These are phyloP conservation scores for Tulasnella sp. DNA, from an alignment of 768 basidiomycete species.

Conservation along the genomic window DNA sequence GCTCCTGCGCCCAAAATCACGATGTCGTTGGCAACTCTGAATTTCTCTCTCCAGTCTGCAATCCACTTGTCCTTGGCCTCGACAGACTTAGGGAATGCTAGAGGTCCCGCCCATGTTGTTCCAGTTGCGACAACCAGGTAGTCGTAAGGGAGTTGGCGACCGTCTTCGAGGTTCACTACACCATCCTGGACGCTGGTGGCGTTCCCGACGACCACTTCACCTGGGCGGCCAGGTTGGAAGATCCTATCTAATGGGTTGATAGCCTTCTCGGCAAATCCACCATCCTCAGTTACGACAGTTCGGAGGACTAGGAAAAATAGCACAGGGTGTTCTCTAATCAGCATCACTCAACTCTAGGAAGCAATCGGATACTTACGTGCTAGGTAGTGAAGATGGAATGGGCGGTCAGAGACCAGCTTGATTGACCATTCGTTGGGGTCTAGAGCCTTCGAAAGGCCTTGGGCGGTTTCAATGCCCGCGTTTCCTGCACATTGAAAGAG, in stretches of 20 bases:
- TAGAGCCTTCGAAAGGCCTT: slow-evolving; percentile 51
- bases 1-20: slow-evolving; percentile 34
- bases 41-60: slow-evolving; percentile 27
- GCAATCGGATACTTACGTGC: slow-evolving; percentile 34
- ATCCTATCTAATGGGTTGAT: slow-evolving; percentile 45
- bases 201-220: slow-evolving; percentile 40
- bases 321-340: background rate
- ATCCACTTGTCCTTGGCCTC: slow-evolving; percentile 21
- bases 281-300: slow-evolving; percentile 48
- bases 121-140: slow-evolving; percentile 34
- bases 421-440: slow-evolving; percentile 49
- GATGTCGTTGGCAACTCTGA: slow-evolving; percentile 28
- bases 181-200: slow-evolving; percentile 45
- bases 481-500: slow-evolving; percentile 29
- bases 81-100: slow-evolving; percentile 27
- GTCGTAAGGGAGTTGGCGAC: slow-evolving; percentile 32
- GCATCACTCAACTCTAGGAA: background rate
- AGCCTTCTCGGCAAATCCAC: slow-evolving; percentile 46
- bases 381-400: slow-evolving; percentile 52
- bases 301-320: slow-evolving; percentile 44
- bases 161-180: slow-evolving; percentile 30
- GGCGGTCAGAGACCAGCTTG: slow-evolving; percentile 52
- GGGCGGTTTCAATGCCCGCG: slow-evolving; percentile 45
- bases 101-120: slow-evolving; percentile 28
- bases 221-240: slow-evolving; percentile 47